phyloP scores from a whole-genome alignment of 345 rosid genomes.

The Balakata baccata region DNA sequence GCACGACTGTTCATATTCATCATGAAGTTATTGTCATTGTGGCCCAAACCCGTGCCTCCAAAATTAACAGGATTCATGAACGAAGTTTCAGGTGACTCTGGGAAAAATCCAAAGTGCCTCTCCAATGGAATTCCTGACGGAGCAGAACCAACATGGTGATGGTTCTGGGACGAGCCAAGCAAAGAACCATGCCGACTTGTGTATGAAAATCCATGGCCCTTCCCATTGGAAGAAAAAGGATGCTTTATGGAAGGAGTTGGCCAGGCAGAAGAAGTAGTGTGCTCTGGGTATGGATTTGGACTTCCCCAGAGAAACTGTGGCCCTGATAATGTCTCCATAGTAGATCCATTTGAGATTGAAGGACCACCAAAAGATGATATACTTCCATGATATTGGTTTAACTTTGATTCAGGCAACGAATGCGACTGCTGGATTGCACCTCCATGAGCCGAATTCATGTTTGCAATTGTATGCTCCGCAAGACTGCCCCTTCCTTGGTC shows the following conservation, averaged over 20 bases:
- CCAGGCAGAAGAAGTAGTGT: conserved; percentile 56
- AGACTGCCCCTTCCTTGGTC: conserved; percentile 58
- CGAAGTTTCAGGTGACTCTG: conserved; percentile 57
- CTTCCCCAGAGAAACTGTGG: conserved; percentile 94
- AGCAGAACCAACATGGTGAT: conserved; percentile 86
- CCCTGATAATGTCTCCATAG: conserved; percentile 69
- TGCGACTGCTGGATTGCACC: conserved; percentile 38
- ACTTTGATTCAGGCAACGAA: conserved; percentile 32
- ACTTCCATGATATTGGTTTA: conserved; percentile 21
- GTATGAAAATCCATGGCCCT: conserved; percentile 50
- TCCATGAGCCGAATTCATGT: conserved; percentile 43
- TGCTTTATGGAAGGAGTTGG: conserved; percentile 50
- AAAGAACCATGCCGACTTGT: conserved; percentile 50
- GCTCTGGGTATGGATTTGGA: conserved; percentile 53
- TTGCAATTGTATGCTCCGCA: conserved; percentile 47
- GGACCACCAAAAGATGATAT: conserved; percentile 41
- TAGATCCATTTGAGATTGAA: conserved; percentile 52
- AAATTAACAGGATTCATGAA: conserved; percentile 43
- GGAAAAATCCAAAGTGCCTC: conserved; percentile 49
- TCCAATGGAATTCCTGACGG: conserved; percentile 68
- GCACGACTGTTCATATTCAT: conserved; percentile 49
- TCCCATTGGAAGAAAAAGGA: conserved; percentile 46
- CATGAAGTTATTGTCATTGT: conserved; percentile 39
- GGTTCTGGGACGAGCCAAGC: conserved; percentile 53
- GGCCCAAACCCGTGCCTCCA: conserved; percentile 44